These are phyloP conservation scores for Stereocaulon alpinum DNA, from an alignment of 495 filamentous ascomycete species.

Conservation along the genomic window DNA sequence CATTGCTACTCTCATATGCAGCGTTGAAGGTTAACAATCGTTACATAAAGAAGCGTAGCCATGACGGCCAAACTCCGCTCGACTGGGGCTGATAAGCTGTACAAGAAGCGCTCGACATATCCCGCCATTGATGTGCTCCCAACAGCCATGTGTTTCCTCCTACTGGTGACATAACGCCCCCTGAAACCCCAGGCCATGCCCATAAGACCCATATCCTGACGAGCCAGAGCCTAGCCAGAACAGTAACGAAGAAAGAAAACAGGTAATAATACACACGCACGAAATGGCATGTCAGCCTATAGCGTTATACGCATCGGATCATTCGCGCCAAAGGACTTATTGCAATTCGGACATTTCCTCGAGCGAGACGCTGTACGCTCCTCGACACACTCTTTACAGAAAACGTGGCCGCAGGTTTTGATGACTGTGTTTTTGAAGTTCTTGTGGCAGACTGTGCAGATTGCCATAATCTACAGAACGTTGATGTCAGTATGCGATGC, in stretches of 20 bases:
- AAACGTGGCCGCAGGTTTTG: slow-evolving; percentile 91
- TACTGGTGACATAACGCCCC: no score
- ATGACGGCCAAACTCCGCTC: no score
- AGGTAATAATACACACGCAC: slow-evolving; percentile 1
- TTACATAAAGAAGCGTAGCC: neutral
- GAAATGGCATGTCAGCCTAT: slow-evolving; percentile 23
- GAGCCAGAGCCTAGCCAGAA: neutral
- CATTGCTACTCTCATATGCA: neutral
- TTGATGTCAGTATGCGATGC: neutral
- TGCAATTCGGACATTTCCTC: slow-evolving; percentile 90
- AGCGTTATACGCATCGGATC: slow-evolving; percentile 66
- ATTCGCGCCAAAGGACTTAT: slow-evolving; percentile 77
- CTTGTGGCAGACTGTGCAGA: slow-evolving; percentile 79
- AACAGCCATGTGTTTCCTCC: no score
- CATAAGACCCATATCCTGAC: no score
- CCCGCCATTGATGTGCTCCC: no score
- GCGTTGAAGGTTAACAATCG: neutral
- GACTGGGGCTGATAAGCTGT: no score
- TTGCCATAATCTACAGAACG: slow-evolving; percentile 59
- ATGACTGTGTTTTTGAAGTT: slow-evolving; percentile 91
- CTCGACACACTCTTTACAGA: slow-evolving; percentile 83
- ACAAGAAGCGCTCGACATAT: no score
- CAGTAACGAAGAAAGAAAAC: neutral
- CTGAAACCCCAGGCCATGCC: no score
- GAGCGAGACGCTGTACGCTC: slow-evolving; percentile 76